A percentile compares a stretch with the other conserved stretches of the same genome.
These are phyloP conservation scores for Asterophora parasitica DNA, from an alignment of 768 basidiomycete genomes.

Conservation along the genomic window DNA sequence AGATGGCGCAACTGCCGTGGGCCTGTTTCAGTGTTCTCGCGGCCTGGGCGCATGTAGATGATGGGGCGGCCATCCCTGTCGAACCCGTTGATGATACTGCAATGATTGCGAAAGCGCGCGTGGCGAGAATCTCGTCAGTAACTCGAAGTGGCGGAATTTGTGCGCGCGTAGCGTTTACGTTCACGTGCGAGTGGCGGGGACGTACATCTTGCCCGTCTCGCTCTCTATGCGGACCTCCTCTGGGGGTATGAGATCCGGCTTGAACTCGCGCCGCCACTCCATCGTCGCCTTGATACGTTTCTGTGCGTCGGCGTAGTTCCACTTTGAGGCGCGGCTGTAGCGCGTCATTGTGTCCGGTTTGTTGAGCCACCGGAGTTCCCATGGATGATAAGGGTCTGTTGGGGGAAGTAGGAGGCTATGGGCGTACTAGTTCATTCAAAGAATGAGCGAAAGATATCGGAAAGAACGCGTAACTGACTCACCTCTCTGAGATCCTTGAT, in stretches of 20 bases:
- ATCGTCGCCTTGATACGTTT: slow-evolving; percentile 73
- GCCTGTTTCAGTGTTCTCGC: slow-evolving; percentile 76
- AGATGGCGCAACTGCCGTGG: slow-evolving; percentile 80
- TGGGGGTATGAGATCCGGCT: slow-evolving; percentile 80
- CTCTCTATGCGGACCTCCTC: slow-evolving; percentile 78
- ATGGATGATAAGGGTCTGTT: slow-evolving; percentile 66
- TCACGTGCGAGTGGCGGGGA: slow-evolving; percentile 1
- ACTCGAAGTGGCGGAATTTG: background rate
- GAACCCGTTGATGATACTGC: slow-evolving; percentile 77
- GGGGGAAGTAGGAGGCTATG: slow-evolving; percentile 56
- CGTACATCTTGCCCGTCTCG: slow-evolving; percentile 86
- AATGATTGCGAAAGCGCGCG: background rate
- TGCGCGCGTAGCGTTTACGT: slow-evolving; percentile 3
- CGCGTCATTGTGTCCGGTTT: slow-evolving; percentile 64
- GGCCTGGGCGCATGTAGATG: slow-evolving; percentile 83
- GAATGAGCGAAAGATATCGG: background rate
- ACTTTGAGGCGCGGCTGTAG: slow-evolving; percentile 84
- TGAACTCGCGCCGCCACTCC: slow-evolving; percentile 81
- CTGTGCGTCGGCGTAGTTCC: slow-evolving; percentile 74
- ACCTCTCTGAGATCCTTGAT: slow-evolving; percentile 63
- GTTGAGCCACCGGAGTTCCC: slow-evolving; percentile 76
- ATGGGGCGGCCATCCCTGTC: slow-evolving; percentile 85
- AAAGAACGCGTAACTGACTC: slow-evolving; percentile 16
- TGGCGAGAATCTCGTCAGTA: background rate
- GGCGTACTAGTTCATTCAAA: slow-evolving; percentile 51